Percentiles rank a stretch among this genome's conserved stretches.
These are phyloP conservation scores for Alectoria sarmentosa DNA, from an alignment of 495 filamentous ascomycete species.

Conservation along the genomic window DNA sequence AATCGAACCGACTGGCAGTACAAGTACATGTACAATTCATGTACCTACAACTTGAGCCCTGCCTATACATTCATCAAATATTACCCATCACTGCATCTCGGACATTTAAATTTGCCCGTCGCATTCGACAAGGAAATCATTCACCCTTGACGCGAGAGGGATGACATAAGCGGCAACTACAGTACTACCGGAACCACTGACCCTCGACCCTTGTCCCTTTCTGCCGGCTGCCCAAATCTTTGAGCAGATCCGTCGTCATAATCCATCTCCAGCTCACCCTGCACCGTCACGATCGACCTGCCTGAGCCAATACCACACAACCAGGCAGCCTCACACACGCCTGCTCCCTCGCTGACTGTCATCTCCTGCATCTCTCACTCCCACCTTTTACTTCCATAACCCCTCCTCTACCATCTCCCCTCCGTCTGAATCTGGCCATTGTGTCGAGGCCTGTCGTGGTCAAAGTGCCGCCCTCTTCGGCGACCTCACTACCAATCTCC, in stretches of 20 bases:
- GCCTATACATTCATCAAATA: too few species aligned
- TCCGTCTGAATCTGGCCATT: background rate
- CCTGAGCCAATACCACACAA: background rate
- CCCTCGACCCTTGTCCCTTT: too few species aligned
- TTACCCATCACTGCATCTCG: background rate
- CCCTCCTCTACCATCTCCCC: background rate
- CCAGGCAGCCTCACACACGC: background rate
- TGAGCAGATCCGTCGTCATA: slow-evolving; percentile 18
- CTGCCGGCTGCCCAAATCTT: background rate
- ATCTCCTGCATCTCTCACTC: background rate
- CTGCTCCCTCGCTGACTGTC: too few species aligned
- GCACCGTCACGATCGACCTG: background rate
- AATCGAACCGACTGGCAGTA: too few species aligned
- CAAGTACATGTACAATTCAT: too few species aligned
- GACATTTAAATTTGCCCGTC: background rate
- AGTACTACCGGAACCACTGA: too few species aligned
- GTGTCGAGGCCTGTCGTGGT: background rate
- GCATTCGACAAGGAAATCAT: too few species aligned
- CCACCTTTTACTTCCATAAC: background rate
- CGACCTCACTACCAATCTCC: background rate
- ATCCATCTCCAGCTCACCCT: background rate
- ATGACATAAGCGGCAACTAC: slow-evolving; percentile 1
- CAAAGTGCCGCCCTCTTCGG: background rate
- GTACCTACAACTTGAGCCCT: too few species aligned
- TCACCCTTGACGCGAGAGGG: background rate